Evolutionary conservation across 2,329 filamentous ascomycete genomes (phyloP), one percentile per base, ranked within the genome.

Genomic region (Clonostachys rhizophaga): DNA sequence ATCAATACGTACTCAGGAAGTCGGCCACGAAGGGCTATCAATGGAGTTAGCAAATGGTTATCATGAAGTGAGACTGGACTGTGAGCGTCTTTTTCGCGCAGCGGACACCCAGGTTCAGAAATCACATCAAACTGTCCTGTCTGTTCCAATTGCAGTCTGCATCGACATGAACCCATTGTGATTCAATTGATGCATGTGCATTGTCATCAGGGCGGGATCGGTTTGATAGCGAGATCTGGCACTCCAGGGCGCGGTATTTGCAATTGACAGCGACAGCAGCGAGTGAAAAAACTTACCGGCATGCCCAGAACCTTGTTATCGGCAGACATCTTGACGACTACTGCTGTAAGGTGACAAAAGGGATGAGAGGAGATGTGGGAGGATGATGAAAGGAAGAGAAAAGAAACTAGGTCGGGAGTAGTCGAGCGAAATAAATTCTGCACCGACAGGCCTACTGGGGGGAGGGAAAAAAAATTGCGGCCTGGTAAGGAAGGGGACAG

Each of bases 21-120:
- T 97, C 92, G 70, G 95, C 89, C 71, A 96, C 69, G 83, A 97
- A 97, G 73, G 89, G 89, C 86, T 95, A 49, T 39, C 52, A 47
- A 55, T 46, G n/a, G 50, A 50, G 62, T 74, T 65, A 74, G 69
- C 60, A 48, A 8, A 40, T 50, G 43, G 44, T 47, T 44, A 46
- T 39, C 34, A 30, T 30, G 9, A 30, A 10, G 24, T 30, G 24
- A 30, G 9, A 30, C 9, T 30, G 24, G 24, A 30, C 24, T 30
- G 24, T 30, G 24, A 30, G 24, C 24, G 24, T 30, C 24, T 10
- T 30, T 30, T 30, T 30, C 24, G 24, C 24, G 24, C 24, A 30
- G 24, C 24, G 6, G 24, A 30, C 24, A 6, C 24, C 24, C 24
- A 6, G 24, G 9, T 30, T 10, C 24, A 30, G 24, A 30, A 20